Conservation (phyloP, 441 rosid genomes). For the Erysimum pusillum region DNA sequence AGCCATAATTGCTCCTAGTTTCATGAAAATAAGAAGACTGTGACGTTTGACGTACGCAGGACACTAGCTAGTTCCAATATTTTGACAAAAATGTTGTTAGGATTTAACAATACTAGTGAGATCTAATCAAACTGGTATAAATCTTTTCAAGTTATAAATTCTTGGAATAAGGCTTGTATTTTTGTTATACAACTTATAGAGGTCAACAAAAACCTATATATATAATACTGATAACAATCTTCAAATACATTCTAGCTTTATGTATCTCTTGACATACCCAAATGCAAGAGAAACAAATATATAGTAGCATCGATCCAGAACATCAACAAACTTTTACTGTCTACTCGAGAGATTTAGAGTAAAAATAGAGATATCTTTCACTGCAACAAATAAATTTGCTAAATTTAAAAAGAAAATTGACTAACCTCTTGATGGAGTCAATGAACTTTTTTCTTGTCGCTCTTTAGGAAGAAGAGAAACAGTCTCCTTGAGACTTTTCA, state of each 20-base stretch:
- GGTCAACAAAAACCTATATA: neutral
- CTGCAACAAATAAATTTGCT: neutral
- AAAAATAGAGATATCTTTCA: no score
- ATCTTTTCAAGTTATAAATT: neutral
- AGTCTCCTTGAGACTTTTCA: no score
- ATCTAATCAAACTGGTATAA: neutral
- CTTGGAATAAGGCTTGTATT: neutral
- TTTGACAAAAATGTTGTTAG: no score
- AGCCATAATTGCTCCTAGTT: slow-evolving; percentile 10
- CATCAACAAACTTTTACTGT: no score
- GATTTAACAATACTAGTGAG: neutral
- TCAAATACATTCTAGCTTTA: neutral
- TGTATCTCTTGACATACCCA: neutral
- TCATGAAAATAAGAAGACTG: neutral
- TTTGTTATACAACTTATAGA: neutral
- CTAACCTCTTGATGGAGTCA: slow-evolving; percentile 4
- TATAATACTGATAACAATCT: neutral
- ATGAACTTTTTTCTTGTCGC: neutral
- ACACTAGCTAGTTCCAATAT: neutral
- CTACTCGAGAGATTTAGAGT: no score
- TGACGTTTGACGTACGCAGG: no score
- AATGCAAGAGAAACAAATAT: neutral
- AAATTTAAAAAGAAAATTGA: neutral
- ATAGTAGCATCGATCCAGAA: neutral
- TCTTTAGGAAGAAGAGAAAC: neutral